Conservation (phyloP, 768 basidiomycete genomes). For the Boletus tomentosulus region DNA sequence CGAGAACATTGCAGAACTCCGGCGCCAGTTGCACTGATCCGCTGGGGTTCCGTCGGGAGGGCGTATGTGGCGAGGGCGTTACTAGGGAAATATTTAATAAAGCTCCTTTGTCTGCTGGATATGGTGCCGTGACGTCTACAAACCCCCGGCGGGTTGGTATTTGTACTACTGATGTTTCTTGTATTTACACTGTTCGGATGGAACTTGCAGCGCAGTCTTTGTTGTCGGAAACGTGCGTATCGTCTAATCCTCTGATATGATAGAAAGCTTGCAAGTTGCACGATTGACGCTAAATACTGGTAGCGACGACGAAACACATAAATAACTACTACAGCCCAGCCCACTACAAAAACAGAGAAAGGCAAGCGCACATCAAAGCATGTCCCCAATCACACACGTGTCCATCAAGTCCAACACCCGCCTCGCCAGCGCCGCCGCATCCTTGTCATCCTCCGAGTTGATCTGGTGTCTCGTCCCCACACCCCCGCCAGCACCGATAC, state of each 20-base stretch:
- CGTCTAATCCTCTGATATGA: too few relatives aligned
- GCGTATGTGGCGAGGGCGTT: not conserved
- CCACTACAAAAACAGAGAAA: not conserved
- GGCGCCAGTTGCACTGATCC: not conserved
- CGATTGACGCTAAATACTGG: too few relatives aligned
- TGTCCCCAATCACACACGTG: constrained; percentile 22
- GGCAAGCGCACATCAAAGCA: constrained; percentile 10
- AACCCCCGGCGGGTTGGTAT: not conserved
- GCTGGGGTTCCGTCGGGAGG: not conserved
- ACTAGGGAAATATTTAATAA: not conserved
- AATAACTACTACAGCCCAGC: not conserved
- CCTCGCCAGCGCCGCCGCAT: constrained; percentile 54
- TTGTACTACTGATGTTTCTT: not conserved
- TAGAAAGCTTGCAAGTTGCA: too few relatives aligned
- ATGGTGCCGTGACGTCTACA: not conserved
- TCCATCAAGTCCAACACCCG: constrained; percentile 51
- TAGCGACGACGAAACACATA: not conserved
- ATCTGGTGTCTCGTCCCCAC: constrained; percentile 27
- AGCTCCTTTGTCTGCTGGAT: not conserved
- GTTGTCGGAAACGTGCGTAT: too few relatives aligned
- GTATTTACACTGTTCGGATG: not conserved
- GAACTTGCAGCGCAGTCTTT: too few relatives aligned
- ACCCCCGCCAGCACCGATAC: not conserved
- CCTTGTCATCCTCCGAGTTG: constrained; percentile 54
- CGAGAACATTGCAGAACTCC: not conserved